phyloP scores from a whole-genome alignment of 345 rosid genomes.

The Salix purpurea region DNA sequence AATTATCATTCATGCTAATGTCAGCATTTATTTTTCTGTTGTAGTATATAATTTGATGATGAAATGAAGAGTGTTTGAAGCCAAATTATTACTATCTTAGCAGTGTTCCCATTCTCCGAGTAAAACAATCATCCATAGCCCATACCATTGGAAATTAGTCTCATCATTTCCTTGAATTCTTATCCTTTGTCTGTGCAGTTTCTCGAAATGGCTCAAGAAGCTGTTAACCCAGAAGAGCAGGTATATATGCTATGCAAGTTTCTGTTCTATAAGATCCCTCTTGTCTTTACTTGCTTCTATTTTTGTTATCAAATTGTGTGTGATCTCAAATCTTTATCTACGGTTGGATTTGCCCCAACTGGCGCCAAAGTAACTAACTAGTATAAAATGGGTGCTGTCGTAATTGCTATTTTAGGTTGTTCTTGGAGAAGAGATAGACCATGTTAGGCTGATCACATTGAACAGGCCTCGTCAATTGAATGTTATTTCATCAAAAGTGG shows the following conservation, averaged over 20 bases:
- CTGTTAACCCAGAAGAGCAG: conserved; percentile 30
- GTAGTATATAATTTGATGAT: no score
- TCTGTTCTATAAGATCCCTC: not conserved
- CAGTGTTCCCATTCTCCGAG: no score
- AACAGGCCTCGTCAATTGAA: conserved; percentile 86
- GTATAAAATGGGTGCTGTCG: not conserved
- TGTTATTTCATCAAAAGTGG: conserved; percentile 82
- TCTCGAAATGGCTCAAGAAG: conserved; percentile 36
- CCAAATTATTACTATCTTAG: no score
- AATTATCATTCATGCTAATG: no score
- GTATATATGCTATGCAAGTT: conserved; percentile 8
- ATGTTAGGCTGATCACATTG: conserved; percentile 55
- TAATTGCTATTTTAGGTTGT: conserved; percentile 49
- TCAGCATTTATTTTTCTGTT: no score
- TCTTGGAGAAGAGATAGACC: conserved; percentile 57
- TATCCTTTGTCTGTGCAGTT: not conserved
- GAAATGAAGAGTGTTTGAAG: no score
- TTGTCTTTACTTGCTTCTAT: not conserved
- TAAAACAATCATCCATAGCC: no score
- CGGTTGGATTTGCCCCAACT: not conserved
- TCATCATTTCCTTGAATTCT: not conserved
- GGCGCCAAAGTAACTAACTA: not conserved
- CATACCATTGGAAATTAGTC: no score
- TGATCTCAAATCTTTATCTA: not conserved
- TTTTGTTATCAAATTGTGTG: not conserved